These are phyloP conservation scores for Pistacia vera DNA, from an alignment of 345 rosid genomes.

Conservation along the genomic window DNA sequence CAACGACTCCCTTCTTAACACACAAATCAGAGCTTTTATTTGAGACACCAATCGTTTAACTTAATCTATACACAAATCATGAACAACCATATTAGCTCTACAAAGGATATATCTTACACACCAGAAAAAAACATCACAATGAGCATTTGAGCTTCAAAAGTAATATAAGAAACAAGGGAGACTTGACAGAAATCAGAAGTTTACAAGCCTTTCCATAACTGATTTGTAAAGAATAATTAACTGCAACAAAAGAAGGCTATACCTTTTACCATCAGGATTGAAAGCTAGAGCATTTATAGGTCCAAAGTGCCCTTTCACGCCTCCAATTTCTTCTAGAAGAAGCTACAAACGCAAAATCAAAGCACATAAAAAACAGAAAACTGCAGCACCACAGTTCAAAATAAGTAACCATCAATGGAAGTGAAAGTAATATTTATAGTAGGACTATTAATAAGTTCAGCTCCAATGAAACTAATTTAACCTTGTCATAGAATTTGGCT, in stretches of 20 bases:
- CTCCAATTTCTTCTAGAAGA: conserved; percentile 90
- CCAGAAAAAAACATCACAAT: background rate
- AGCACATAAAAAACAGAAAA: background rate
- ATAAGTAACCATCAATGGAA: background rate
- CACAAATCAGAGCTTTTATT: too few species aligned
- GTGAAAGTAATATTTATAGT: background rate
- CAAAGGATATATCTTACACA: background rate
- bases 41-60: background rate
- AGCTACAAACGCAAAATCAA: conserved; percentile 39
- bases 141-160: background rate
- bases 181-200: background rate
- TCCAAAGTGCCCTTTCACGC: conserved; percentile 98
- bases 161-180: background rate
- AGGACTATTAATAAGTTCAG: too few species aligned
- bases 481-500: conserved; percentile 92
- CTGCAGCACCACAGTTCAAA: background rate
- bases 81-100: background rate
- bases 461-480: conserved; percentile 13
- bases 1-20: background rate
- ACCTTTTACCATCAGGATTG: conserved; percentile 97
- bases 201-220: background rate
- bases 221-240: background rate
- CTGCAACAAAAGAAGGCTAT: conserved; percentile 8
- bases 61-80: background rate
- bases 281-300: conserved; percentile 96